Conservation (phyloP, 2,329 filamentous ascomycete species). For the Colletotrichum plurivorum region DNA sequence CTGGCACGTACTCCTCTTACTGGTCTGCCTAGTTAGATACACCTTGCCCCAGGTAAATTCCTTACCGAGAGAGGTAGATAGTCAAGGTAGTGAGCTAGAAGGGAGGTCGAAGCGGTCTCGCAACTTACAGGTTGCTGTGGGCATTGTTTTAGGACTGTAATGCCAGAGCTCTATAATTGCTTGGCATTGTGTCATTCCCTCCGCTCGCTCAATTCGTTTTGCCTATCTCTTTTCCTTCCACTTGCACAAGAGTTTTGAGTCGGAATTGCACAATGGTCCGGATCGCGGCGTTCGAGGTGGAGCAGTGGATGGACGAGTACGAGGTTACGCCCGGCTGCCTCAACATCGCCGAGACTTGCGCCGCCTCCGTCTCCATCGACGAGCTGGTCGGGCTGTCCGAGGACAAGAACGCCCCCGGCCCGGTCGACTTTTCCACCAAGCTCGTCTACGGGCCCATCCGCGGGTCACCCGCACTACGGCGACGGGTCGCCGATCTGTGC, state of each 20-base stretch:
- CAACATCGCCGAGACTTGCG: slow-evolving; percentile 87
- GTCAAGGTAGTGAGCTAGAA: not conserved
- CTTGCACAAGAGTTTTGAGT: not conserved
- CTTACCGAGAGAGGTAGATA: too few relatives aligned
- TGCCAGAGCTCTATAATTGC: not conserved
- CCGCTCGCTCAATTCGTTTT: not conserved
- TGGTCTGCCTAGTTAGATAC: too few relatives aligned
- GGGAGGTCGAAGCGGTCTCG: slow-evolving; percentile 22
- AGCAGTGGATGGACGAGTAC: slow-evolving; percentile 78
- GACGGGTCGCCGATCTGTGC: slow-evolving; percentile 76
- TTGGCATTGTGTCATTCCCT: slow-evolving; percentile 36
- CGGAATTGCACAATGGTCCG: slow-evolving; percentile 49
- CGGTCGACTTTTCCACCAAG: slow-evolving; percentile 65
- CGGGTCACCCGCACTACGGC: slow-evolving; percentile 74
- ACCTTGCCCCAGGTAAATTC: too few relatives aligned
- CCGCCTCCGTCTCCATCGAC: slow-evolving; percentile 79
- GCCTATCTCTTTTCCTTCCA: not conserved
- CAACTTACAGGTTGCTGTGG: slow-evolving; percentile 6
- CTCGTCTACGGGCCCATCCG: slow-evolving; percentile 83
- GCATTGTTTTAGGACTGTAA: slow-evolving; percentile 28
- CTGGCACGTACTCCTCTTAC: not conserved
- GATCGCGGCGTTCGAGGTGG: slow-evolving; percentile 72
- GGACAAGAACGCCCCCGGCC: slow-evolving; percentile 59
- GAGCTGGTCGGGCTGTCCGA: slow-evolving; percentile 74
- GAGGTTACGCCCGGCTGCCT: slow-evolving; percentile 69